These are phyloP conservation scores for Solanum phureja DNA, from an alignment of 257 asterid species.

Conservation along the genomic window DNA sequence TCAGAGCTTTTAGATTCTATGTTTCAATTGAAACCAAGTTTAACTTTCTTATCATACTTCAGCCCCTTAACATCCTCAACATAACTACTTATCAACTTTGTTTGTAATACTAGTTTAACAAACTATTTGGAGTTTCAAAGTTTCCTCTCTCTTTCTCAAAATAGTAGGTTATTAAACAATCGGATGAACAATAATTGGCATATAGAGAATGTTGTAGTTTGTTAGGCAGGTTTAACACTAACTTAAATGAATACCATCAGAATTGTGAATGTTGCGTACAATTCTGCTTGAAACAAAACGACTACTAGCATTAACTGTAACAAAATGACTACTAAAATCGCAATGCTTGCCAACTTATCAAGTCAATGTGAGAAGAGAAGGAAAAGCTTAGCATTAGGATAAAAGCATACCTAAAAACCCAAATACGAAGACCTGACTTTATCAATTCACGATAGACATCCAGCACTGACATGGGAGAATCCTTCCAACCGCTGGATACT, in stretches of 20 bases:
- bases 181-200: neutral
- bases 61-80: neutral
- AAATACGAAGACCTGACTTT: conserved; percentile 61
- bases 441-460: conserved; percentile 68
- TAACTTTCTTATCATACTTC: neutral
- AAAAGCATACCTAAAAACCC: conserved; percentile 79
- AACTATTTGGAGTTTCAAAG: neutral
- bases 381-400: conserved; percentile 3
- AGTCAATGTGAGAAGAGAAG: neutral
- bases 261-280: neutral
- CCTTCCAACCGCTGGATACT: conserved; percentile 58
- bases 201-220: neutral
- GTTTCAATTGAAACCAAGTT: neutral
- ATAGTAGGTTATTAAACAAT: neutral
- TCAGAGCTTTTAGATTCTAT: neutral
- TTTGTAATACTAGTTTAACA: neutral
- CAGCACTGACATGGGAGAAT: conserved; percentile 64
- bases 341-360: neutral
- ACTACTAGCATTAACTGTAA: neutral
- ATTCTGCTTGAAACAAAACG: neutral
- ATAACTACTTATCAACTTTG: neutral
- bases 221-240: neutral
- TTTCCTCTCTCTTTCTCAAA: neutral
- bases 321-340: too few relatives aligned
- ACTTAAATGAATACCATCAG: neutral